Base-by-base conservation (phyloP, 176 grass and related monocot genomes). In the Saccharum spontaneum region DNA sequence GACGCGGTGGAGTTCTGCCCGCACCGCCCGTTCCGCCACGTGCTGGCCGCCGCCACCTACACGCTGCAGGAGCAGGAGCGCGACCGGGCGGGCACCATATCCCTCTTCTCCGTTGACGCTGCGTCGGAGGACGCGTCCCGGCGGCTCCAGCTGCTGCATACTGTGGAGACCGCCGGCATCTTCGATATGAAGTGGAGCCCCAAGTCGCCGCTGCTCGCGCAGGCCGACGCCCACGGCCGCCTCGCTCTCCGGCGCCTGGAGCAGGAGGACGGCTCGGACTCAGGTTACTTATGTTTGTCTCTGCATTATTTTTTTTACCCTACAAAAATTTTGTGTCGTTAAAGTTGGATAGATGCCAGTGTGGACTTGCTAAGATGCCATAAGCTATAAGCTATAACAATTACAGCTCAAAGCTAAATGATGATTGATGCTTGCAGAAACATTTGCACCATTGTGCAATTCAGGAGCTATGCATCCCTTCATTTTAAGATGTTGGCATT, bases 171-270 rank as follows among this genome's bases (percentile, higher is more conserved):
- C 49, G 69, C 79, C 2, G 90, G 93, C 54, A 75, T 96, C 22
- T 98, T 98, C 67, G 97, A 98, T 46, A 90, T 95, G 71, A 96
- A 98, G 80, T 98, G 97, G 97, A 94, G 74, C 60, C 91, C 93
- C 31, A 40, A 16, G 50, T 85, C 71, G 37, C 93, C 93, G 12
- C 79, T 92, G 69, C 91, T 98, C 45, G 93, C 91, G 75, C 93
- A 90, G 87, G 97, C 91, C 62, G 93, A 95, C 76, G 86, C 97
- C n/a, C 86, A 94, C 79, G 93, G 97, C 23, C 82, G 79, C 39
- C 79, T 99, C 34, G 68, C 40, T 79, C 71, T 99, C 67, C 75
- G 87, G 17, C 77, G 82, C 26, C 77, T 99, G 38, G 77, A 90
- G 80, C 84, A 87, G 49, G 84, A 86, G 4, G 75, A 75, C 4